Evolutionary conservation across 805 yeast genomes (phyloP), one percentile per base, ranked within the genome.

Genomic region (Candida ascalaphidarum): DNA sequence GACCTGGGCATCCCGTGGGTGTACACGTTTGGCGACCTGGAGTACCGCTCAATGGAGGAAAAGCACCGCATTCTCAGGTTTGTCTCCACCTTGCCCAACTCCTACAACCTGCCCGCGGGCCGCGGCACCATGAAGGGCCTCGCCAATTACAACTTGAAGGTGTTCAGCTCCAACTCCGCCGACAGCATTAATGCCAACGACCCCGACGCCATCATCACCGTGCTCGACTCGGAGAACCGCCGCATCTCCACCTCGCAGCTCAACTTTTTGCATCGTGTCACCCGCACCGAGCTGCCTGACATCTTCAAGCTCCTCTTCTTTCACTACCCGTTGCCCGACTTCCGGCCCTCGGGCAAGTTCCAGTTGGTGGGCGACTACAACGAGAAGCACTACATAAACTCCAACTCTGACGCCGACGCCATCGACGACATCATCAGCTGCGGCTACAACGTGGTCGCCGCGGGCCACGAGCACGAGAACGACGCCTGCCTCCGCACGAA

Each of bases 391-490:
- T 45, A 46, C 3, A 41, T 62, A 23, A 35, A 42, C n/a, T 38
- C 56, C 7, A 39, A 40, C 5, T 51, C 61, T 4, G 52, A 50
- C 34, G 22, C 23, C n/a, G 40, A 47, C 24, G 42, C 57, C 28
- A 46, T 48, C 28, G 49, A 51, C 17, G 68, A 62, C 33, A 44
- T 61, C 16, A 39, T 50, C 22, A 45, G 46, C 25, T 46, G 56
- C 26, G 59, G 59, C 7, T 61, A 60, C 36, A 42, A 55, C 21
- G 65, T 46, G 5, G 52, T 61, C 1, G 47, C 57, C 6, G 67
- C 59, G 4, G 65, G 66, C 6, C 67, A 62, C 34, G 68, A 62
- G 35, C 68, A 62, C 35, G 60, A 55, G 24, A 62, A 62, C 35
- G 68, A 61, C 32, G 65, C 61, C 3, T 62, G 68, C 30, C 40